Evolutionary conservation across 2,329 filamentous ascomycete species (phyloP), one percentile per base, ranked within the genome.

Genomic region (Trichothecium sympodiale): DNA sequence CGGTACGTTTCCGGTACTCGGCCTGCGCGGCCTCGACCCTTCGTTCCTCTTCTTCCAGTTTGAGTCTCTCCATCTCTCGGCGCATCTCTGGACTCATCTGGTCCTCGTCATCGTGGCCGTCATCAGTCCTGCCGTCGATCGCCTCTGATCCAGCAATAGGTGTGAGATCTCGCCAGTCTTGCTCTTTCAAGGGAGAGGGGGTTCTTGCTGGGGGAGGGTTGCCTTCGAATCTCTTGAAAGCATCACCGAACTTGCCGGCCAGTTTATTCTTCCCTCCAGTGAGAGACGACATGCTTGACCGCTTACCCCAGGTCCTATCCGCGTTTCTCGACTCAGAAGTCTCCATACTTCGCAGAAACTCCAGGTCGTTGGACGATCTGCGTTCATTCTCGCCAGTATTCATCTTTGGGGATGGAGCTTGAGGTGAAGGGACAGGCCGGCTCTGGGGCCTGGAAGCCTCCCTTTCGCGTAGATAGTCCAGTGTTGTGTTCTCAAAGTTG

Each of bases 181-280:
- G 48, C 36, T 65, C 65, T 46, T 66, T 68, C 17, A 64, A 56
- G 4, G 67, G 69, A 5, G 69, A 72, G 2, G 67, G 62, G 12
- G 65, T 64, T 26, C 65, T 60, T 6, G 46, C 50, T n/a, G 52
- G 38, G 46, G 46, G 41, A 31, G 43, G 56, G 40, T 65, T 71
- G 17, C 65, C 69, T 55, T 98, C 91, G 46, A 96, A 96, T 5
- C 83, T 74, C 51, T 89, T 86, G 61, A 96, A 95, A 3, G 89
- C 88, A 49, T 95, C 88, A 1, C 88, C 86, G 54, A 96, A 95
- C 46, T 82, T 86, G 17, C 87, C 84, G 5, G 79, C 80, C n/a
- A 95, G 66, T 27, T 94, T 76, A 38, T 77, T 84, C 57, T 91
- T 94, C 17, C 82, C 83, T 28, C 77, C 77, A 6, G 81, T 77